These are phyloP conservation scores for Musa beccarii DNA, from an alignment of 176 grass and related monocot species.

Conservation along the genomic window DNA sequence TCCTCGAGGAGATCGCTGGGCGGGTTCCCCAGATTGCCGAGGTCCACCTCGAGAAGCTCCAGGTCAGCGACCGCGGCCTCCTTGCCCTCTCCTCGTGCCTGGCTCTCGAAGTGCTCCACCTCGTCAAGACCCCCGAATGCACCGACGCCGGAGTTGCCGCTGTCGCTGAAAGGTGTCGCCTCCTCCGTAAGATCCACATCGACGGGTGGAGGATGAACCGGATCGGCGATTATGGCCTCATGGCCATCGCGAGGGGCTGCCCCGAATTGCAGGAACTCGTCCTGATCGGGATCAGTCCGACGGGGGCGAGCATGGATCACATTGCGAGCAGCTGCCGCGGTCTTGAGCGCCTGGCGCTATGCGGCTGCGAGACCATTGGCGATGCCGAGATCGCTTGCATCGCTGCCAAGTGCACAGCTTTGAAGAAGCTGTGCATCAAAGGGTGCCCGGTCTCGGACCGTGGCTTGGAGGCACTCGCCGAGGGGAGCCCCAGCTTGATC, in stretches of 20 bases:
- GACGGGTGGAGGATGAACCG: slow-evolving; percentile 14
- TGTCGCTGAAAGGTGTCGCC: not conserved
- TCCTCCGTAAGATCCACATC: slow-evolving; percentile 12
- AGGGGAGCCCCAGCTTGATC: not conserved
- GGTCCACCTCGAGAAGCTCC: slow-evolving; percentile 12
- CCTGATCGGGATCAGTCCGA: slow-evolving; percentile 9
- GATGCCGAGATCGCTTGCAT: slow-evolving; percentile 9
- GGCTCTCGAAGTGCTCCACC: not conserved
- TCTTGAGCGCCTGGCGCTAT: not conserved
- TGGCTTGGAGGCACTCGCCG: not conserved
- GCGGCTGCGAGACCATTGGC: not conserved
- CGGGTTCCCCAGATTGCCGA: not conserved
- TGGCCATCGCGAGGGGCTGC: slow-evolving; percentile 12
- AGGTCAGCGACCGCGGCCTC: slow-evolving; percentile 5
- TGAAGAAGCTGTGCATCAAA: slow-evolving; percentile 14
- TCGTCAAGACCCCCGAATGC: slow-evolving; percentile 12
- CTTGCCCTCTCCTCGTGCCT: slow-evolving; percentile 8
- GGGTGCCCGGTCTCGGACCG: slow-evolving; percentile 9
- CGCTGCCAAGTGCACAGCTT: slow-evolving; percentile 6
- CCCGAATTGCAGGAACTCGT: slow-evolving; percentile 10
- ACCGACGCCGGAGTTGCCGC: slow-evolving; percentile 1
- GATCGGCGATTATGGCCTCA: slow-evolving; percentile 8
- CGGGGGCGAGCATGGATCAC: not conserved
- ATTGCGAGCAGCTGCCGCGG: slow-evolving; percentile 6
- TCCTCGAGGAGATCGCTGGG: slow-evolving; percentile 4